Evolutionary conservation across 257 asterid genomes (phyloP).

Genomic region (Coffea canephora): DNA sequence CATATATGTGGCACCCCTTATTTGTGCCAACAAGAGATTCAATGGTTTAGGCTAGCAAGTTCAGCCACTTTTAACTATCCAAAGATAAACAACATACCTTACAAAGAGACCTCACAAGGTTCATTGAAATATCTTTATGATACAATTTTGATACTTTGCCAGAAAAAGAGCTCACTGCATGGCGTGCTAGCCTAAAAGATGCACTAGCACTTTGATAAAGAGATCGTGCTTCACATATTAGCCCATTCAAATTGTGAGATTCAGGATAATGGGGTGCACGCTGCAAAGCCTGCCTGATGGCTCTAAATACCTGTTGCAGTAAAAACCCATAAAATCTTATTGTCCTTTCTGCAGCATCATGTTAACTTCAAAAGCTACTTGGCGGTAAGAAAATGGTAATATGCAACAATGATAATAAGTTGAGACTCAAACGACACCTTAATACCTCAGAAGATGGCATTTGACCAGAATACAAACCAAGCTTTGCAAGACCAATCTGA

Average conservation of each 20-base stretch:
- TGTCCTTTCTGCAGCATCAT: constrained; percentile 8
- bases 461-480: constrained; percentile 61
- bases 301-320: constrained; percentile 70
- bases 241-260: constrained; percentile 88
- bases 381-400: background rate
- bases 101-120: constrained; percentile 85
- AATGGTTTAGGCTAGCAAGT: background rate
- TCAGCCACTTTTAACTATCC: background rate
- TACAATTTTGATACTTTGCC: constrained; percentile 44
- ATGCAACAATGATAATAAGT: constrained; percentile 2
- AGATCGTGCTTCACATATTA: constrained; percentile 79
- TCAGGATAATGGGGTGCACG: constrained; percentile 88
- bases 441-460: constrained; percentile 84
- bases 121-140: constrained; percentile 56
- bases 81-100: constrained; percentile 40
- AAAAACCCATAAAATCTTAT: background rate
- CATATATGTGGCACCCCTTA: background rate
- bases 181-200: constrained; percentile 79
- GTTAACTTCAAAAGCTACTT: background rate
- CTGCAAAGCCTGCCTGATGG: constrained; percentile 82
- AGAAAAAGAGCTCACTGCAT: constrained; percentile 47
- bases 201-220: constrained; percentile 74
- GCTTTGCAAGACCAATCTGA: constrained; percentile 89
- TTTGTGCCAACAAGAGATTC: background rate
- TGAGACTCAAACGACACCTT: constrained; percentile 1